These are phyloP conservation scores for Pilatotrama ljubarskyi DNA, from an alignment of 768 basidiomycete species.

Conservation along the genomic window DNA sequence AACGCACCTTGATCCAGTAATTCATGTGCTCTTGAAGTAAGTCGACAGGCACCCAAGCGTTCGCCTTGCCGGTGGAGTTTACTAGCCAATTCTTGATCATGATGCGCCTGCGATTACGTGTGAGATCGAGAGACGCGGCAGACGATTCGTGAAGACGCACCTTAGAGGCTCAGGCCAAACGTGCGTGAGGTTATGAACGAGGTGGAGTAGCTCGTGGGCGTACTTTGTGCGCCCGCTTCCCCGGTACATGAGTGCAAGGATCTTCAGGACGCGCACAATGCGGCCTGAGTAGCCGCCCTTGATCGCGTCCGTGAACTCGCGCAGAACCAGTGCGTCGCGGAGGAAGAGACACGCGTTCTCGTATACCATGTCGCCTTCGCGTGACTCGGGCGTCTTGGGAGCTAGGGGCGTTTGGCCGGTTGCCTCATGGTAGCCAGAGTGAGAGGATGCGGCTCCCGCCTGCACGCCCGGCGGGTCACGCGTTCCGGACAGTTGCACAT, in stretches of 20 bases:
- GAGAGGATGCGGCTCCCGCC: too few species aligned
- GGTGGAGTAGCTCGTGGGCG: conserved; percentile 23
- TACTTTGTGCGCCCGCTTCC: conserved; percentile 33
- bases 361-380: conserved; percentile 20
- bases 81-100: conserved; percentile 37
- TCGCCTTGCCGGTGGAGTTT: conserved; percentile 24
- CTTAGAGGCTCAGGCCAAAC: conserved; percentile 20
- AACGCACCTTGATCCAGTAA: conserved; percentile 35
- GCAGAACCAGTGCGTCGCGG: conserved; percentile 29
- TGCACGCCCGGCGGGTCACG: too few species aligned
- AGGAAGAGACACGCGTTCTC: conserved; percentile 32
- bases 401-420: too few species aligned
- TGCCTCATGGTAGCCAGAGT: too few species aligned
- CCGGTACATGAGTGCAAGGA: conserved; percentile 27
- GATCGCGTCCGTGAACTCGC: conserved; percentile 32
- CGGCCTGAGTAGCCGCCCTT: conserved; percentile 34
- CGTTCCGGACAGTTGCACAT: too few species aligned
- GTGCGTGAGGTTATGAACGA: conserved; percentile 20
- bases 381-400: too few species aligned
- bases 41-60: conserved; percentile 23
- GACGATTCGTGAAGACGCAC: too few species aligned
- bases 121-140: too few species aligned
- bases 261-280: conserved; percentile 26
- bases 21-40: conserved; percentile 38
- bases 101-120: conserved; percentile 19